Evolutionary conservation across 345 rosid genomes (phyloP).

Genomic region (Syzygium aqueum): DNA sequence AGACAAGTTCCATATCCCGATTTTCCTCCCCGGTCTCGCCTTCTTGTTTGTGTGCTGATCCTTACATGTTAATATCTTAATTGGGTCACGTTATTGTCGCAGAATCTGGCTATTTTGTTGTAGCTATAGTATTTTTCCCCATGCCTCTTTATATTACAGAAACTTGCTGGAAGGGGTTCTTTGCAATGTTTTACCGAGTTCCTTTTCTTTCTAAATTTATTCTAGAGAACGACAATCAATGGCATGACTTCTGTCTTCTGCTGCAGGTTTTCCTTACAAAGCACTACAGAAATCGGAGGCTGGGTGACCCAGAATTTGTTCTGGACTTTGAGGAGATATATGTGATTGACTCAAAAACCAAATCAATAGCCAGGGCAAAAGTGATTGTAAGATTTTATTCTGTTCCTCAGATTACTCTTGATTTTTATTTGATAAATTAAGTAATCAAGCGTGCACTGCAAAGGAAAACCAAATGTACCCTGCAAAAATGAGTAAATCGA

Average conservation of each 20-base stretch:
- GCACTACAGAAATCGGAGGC: slow-evolving; percentile 75
- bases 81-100: no score
- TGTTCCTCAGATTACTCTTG: not conserved
- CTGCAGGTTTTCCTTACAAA: slow-evolving; percentile 78
- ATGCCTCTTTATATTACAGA: not conserved
- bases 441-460: not conserved
- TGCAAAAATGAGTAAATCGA: not conserved
- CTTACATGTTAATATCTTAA: no score
- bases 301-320: slow-evolving; percentile 75
- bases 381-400: slow-evolving; percentile 45
- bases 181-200: not conserved
- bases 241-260: not conserved
- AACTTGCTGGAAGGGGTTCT: not conserved
- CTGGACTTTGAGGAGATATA: slow-evolving; percentile 95
- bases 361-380: slow-evolving; percentile 91
- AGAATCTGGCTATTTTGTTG: not conserved
- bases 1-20: not conserved
- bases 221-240: not conserved
- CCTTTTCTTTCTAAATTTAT: not conserved
- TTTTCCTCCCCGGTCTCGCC: not conserved
- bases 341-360: slow-evolving; percentile 76
- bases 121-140: not conserved
- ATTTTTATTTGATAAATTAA: not conserved
- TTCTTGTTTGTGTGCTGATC: not conserved
- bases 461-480: not conserved